Conservation (phyloP, 495 filamentous ascomycete species). For the Aspergillus haitiensis region DNA sequence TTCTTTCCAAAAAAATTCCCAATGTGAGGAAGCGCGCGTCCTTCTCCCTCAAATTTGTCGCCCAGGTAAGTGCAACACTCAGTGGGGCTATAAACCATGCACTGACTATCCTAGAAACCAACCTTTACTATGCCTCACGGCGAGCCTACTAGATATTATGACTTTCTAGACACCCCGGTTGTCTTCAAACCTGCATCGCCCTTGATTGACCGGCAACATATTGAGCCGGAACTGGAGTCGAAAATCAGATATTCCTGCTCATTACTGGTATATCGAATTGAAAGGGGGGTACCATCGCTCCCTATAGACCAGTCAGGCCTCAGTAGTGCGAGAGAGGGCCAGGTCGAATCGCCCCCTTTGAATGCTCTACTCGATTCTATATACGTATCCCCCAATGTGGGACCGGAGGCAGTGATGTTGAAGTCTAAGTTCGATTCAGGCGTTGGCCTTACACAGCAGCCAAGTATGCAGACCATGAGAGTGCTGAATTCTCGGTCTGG, state of each 20-base stretch:
- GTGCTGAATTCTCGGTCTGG: conserved; percentile 17
- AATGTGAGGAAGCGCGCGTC: conserved; percentile 21
- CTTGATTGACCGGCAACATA: conserved; percentile 22
- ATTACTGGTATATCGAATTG: conserved; percentile 26
- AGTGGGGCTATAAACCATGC: not conserved
- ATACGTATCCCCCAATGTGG: conserved; percentile 12
- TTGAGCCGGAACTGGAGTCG: conserved; percentile 20
- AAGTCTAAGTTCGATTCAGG: conserved; percentile 25
- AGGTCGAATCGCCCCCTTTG: not conserved
- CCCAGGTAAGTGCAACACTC: conserved; percentile 15
- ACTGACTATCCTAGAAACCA: conserved; percentile 19
- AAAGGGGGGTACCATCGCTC: conserved; percentile 21
- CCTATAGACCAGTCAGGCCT: not conserved
- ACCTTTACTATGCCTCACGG: conserved; percentile 16
- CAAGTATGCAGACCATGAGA: conserved; percentile 26
- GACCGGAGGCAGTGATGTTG: conserved; percentile 7
- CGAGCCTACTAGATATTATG: conserved; percentile 22
- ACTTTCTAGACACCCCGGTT: conserved; percentile 22
- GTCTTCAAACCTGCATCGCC: conserved; percentile 11
- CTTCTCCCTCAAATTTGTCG: conserved; percentile 20
- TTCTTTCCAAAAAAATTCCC: conserved; percentile 14
- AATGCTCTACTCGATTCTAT: conserved; percentile 19
- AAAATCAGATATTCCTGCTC: conserved; percentile 24
- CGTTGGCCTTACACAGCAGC: conserved; percentile 23
- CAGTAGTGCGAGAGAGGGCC: not conserved